Percentiles rank a stretch among this genome's conserved stretches.
phyloP scores from a whole-genome alignment of 2,329 filamentous ascomycete genomes.

The Fusarium proliferatum region DNA sequence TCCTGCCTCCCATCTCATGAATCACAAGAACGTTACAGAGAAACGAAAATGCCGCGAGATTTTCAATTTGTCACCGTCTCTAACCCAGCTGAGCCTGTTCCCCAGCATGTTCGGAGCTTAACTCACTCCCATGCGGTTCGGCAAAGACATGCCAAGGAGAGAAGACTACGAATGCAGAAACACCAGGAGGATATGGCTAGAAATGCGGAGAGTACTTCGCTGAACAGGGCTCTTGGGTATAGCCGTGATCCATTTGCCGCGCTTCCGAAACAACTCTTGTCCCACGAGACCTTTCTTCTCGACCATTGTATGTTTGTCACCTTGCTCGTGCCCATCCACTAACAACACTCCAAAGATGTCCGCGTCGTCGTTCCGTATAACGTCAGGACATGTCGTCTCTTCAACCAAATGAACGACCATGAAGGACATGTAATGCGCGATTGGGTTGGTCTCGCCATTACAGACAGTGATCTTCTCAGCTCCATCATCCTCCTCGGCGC shows the following conservation, averaged over 20 bases:
- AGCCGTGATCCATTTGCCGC: neutral
- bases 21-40: neutral
- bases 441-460: conserved; percentile 20
- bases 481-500: conserved; percentile 6
- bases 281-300: conserved; percentile 7
- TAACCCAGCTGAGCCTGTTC: neutral
- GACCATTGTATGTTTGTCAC: conserved; percentile 1
- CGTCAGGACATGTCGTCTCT: neutral
- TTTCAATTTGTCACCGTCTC: conserved; percentile 15
- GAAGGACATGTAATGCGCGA: neutral
- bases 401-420: neutral
- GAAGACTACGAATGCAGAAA: neutral
- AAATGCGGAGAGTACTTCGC: neutral
- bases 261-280: neutral
- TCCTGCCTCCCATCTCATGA: neutral
- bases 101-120: neutral
- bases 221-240: neutral
- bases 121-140: conserved; percentile 5
- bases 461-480: conserved; percentile 6
- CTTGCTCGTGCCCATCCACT: neutral
- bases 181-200: neutral
- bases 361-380: neutral
- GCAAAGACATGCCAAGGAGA: conserved; percentile 14
- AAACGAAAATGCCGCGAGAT: neutral
- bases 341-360: neutral